Evolutionary conservation across 2,329 filamentous ascomycete species (phyloP).

Genomic region (Ceratocystis huliohia): DNA sequence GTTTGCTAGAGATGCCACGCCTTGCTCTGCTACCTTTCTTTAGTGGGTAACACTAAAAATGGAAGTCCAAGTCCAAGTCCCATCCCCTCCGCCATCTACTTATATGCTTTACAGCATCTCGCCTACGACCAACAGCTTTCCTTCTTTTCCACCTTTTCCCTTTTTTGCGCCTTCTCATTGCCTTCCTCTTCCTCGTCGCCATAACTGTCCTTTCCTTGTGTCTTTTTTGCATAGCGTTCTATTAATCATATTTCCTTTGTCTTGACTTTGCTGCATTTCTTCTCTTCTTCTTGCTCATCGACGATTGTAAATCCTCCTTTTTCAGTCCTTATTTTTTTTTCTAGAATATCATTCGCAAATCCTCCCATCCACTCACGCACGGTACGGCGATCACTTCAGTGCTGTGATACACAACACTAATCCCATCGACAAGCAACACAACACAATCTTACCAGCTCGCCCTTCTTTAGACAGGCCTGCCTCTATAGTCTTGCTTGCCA

Average conservation of each 20-base stretch:
- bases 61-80: background rate
- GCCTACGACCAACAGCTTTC: background rate
- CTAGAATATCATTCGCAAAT: background rate
- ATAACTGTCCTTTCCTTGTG: background rate
- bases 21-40: background rate
- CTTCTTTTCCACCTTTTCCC: slow-evolving; percentile 1
- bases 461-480: background rate
- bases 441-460: background rate
- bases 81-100: background rate
- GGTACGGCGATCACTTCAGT: background rate
- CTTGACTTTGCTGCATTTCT: background rate
- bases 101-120: slow-evolving; percentile 1
- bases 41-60: background rate
- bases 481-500: background rate
- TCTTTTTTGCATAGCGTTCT: background rate
- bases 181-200: background rate
- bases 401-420: too few species aligned
- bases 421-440: too few species aligned
- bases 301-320: background rate
- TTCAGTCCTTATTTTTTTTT: slow-evolving; percentile 7
- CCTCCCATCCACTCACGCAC: background rate
- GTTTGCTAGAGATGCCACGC: background rate
- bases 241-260: background rate
- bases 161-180: background rate
- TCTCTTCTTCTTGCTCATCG: background rate